Base-by-base conservation (phyloP, 2,329 filamentous ascomycete species). In the Aspergillus pseudoglaucus region DNA sequence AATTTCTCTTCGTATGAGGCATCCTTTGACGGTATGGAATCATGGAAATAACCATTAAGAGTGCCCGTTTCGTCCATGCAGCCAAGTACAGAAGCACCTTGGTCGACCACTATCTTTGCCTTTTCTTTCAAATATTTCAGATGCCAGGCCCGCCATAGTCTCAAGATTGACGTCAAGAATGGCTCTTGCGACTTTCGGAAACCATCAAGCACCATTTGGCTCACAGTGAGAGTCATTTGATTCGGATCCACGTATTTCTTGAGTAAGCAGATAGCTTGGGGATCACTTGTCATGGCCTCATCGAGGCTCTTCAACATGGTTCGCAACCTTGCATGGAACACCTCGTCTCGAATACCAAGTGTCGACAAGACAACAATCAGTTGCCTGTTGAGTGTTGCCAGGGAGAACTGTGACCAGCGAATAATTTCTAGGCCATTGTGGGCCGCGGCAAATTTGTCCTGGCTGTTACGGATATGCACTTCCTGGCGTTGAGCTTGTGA, bases 81-180 rank as follows among this genome's bases (percentile, higher is more conserved):
- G 3, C 91, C 93, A 6, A 97, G 79, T 0, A 97, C 76, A 61
- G 94, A 95, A 0, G 90, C 90, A 1, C 91, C 90, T 49, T 91
- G 71, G 6, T 89, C 83, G 8, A 98, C 79, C 2, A 83, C 77
- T 39, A 98, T 88, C 23, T 86, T 85, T 0, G 91, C 90, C 59
- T 96, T 97, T 57, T 97, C 90, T 58, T 95, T 96, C 15, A 98
- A 77, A 10, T 86, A 79, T 61, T 95, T 95, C 56, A 95, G 80
- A 1, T 85, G 88, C 87, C 88, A 97, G 1, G 88, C 81, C 53
- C 86, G 79, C 91, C 93, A 98, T 0, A 97, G 75, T 32, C 83
- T 80, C 9, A 98, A 71, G 7, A 95, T 67, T 0, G 89, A 90
- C 51, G 82, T 78, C 18, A 90, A 76, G 64, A 97, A 97, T 0